phyloP scores from a whole-genome alignment of 2,329 filamentous ascomycete genomes.

The Neofusicoccum umdonicola region DNA sequence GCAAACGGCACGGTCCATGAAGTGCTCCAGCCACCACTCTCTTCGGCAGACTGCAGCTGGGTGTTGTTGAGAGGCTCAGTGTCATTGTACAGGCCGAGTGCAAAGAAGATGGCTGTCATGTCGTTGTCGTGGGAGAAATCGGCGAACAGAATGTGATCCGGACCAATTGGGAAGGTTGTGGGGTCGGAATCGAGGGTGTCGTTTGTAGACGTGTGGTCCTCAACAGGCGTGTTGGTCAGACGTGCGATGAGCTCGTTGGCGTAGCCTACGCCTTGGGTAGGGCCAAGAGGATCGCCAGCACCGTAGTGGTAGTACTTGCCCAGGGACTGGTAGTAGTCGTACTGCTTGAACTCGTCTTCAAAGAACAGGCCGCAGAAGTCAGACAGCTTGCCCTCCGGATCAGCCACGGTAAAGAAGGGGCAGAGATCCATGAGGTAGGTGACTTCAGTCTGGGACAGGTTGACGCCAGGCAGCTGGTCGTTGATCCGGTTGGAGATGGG shows the following conservation, averaged over 20 bases:
- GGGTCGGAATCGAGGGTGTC: conserved; percentile 67
- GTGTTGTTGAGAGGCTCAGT: conserved; percentile 51
- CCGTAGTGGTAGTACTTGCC: conserved; percentile 84
- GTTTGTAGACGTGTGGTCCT: conserved; percentile 75
- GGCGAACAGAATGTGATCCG: conserved; percentile 64
- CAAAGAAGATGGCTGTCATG: conserved; percentile 73
- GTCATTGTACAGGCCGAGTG: conserved; percentile 73
- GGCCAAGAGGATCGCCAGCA: conserved; percentile 72
- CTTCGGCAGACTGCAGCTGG: conserved; percentile 38
- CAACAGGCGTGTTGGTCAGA: conserved; percentile 66
- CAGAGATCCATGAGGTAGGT: conserved; percentile 85
- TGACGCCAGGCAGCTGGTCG: conserved; percentile 63
- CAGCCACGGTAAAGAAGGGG: conserved; percentile 74
- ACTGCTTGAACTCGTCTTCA: conserved; percentile 68
- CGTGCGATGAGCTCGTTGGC: conserved; percentile 84
- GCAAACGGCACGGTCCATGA: conserved; percentile 82
- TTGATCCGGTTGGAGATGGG: conserved; percentile 70
- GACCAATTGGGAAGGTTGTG: conserved; percentile 67
- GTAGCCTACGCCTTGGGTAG: conserved; percentile 84
- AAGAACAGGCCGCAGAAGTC: conserved; percentile 77
- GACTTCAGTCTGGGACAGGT: conserved; percentile 61
- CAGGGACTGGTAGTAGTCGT: conserved; percentile 77
- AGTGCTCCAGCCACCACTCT: conserved; percentile 68
- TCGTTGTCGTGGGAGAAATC: conserved; percentile 93
- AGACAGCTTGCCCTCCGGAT: conserved; percentile 55